phyloP scores from a whole-genome alignment of 2,329 filamentous ascomycete genomes.

The Diaporthe ilicicola region DNA sequence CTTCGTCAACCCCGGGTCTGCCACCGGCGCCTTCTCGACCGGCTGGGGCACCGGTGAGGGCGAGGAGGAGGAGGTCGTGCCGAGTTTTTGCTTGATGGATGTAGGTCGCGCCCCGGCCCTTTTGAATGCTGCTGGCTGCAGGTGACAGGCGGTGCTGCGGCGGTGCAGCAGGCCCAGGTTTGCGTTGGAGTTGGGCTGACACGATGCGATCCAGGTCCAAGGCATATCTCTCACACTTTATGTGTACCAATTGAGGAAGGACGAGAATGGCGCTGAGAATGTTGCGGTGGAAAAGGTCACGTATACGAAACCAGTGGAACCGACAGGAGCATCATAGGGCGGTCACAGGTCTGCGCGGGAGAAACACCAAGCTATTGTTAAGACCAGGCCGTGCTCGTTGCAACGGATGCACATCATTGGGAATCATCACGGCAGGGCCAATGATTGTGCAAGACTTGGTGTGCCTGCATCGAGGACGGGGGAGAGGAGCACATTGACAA shows the following conservation, averaged over 20 bases:
- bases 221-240: conserved; percentile 95
- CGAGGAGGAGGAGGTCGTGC: conserved; percentile 77
- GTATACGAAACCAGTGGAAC: conserved; percentile 78
- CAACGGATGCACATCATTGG: neutral
- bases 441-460: neutral
- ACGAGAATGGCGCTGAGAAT: conserved; percentile 78
- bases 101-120: conserved; percentile 64
- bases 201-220: conserved; percentile 73
- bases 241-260: conserved; percentile 86
- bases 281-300: conserved; percentile 88
- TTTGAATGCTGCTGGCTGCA: neutral
- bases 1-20: conserved; percentile 75
- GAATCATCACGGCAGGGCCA: neutral
- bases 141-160: neutral
- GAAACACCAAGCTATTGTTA: neutral
- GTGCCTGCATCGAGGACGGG: neutral
- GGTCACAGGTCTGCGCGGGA: neutral
- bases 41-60: conserved; percentile 67
- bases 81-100: conserved; percentile 98
- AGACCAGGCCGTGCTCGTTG: neutral
- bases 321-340: conserved; percentile 57
- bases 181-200: conserved; percentile 2
- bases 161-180: conserved; percentile 13
- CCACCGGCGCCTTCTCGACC: conserved; percentile 69
- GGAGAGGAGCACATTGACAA: neutral